Evolutionary conservation across 2,329 filamentous ascomycete species (phyloP).

Genomic region (Westerdykella sp.): DNA sequence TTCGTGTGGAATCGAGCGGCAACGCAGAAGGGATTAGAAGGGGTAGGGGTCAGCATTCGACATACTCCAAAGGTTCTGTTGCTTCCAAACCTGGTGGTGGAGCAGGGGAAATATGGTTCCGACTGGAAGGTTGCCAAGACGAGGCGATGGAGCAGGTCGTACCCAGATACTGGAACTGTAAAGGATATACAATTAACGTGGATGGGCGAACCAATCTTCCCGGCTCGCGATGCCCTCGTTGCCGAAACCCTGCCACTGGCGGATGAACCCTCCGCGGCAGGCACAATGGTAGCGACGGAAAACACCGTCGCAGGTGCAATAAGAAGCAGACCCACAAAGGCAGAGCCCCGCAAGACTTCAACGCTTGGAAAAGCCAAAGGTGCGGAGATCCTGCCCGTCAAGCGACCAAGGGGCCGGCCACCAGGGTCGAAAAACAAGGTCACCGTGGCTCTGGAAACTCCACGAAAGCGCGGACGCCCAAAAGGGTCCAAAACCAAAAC

Average conservation of each 20-base stretch:
- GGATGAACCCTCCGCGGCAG: slow-evolving; percentile 5
- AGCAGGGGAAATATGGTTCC: slow-evolving; percentile 7
- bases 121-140: slow-evolving; percentile 5
- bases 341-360: slow-evolving; percentile 1
- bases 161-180: slow-evolving; percentile 15
- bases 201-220: slow-evolving; percentile 33
- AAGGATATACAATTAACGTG: slow-evolving; percentile 35
- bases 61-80: slow-evolving; percentile 21
- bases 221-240: slow-evolving; percentile 19
- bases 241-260: slow-evolving; percentile 17
- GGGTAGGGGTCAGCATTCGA: slow-evolving; percentile 36
- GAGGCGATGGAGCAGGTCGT: slow-evolving; percentile 9
- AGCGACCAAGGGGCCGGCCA: not conserved
- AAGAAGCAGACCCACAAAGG: not conserved
- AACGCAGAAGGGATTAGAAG: slow-evolving; percentile 56
- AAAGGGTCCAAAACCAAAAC: slow-evolving; percentile 14
- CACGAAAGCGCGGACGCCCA: slow-evolving; percentile 9
- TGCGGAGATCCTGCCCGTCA: slow-evolving; percentile 1
- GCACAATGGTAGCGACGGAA: not conserved
- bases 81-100: not conserved
- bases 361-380: slow-evolving; percentile 2
- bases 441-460: not conserved
- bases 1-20: slow-evolving; percentile 67
- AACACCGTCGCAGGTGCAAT: not conserved
- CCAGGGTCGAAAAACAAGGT: not conserved